Conservation (phyloP, 331 rosid species). For the Erythrophleum ivorense region DNA sequence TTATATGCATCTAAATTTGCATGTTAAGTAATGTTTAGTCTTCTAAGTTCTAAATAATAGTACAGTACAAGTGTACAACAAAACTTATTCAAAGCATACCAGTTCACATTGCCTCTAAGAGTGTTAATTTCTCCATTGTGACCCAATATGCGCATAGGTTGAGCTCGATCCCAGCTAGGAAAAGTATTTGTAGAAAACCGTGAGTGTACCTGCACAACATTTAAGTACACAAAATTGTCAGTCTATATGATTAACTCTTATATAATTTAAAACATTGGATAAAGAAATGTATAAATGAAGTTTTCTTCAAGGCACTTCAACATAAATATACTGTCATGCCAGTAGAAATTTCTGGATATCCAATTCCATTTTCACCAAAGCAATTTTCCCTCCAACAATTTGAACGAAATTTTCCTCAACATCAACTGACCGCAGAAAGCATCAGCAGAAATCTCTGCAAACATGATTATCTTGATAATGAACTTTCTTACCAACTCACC, state of each 20-base stretch:
- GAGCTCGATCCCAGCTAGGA: conserved; percentile 99
- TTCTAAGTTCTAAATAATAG: conserved; percentile 1
- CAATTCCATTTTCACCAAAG: conserved; percentile 61
- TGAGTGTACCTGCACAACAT: conserved; percentile 75
- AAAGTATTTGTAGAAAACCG: conserved; percentile 96
- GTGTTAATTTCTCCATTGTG: conserved; percentile 99
- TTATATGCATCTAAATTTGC: neutral
- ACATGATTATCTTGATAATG: conserved; percentile 88
- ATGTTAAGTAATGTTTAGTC: neutral
- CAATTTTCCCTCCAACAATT: conserved; percentile 58
- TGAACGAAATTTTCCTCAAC: conserved; percentile 77
- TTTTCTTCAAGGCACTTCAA: conserved; percentile 43
- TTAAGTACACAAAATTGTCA: conserved; percentile 47
- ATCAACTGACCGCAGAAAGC: conserved; percentile 66
- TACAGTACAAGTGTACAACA: neutral
- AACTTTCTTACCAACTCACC: conserved; percentile 96
- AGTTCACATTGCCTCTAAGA: conserved; percentile 90
- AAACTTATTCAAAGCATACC: conserved; percentile 80
- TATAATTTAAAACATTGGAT: conserved; percentile 42
- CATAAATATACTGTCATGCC: conserved; percentile 40
- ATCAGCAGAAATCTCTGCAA: conserved; percentile 84
- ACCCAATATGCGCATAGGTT: conserved; percentile 96
- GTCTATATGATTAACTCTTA: conserved; percentile 29
- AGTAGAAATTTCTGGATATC: conserved; percentile 47
- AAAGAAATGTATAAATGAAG: conserved; percentile 28